Base-by-base conservation (phyloP, 257 asterid genomes). In the Rhazya stricta region DNA sequence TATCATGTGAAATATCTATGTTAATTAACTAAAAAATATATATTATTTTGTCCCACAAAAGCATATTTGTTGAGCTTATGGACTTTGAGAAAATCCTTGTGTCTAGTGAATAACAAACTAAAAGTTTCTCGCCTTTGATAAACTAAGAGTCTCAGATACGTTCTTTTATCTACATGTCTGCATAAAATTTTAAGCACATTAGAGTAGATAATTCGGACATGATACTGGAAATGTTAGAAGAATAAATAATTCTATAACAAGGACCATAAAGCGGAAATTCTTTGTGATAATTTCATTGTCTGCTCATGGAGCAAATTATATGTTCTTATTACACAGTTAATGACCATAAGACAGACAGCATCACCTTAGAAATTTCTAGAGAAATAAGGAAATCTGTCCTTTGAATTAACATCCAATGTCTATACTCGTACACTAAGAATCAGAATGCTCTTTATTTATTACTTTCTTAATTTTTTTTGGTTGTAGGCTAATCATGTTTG, bases 391-490 rank as follows among this genome's bases (percentile, higher is more conserved):
- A 41, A 9, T 23, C 51, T 76, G 43, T 34, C 41, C 66, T 34
- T 10, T 46, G 39, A 57, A 62, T 72, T 67, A 54, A 36, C 34
- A 63, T 54, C 73, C 15, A 21, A 72, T 69, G 41, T 72, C 71
- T 63, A 69, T 51, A 34, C 56, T 74, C 36, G 2, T 27, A n/a
- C 37, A 43, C 39, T 30, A 43, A 23, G 56, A n/a, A 68, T 41
- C 34, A 5, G 3, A 29, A 2, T 8, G 25, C 34, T 27, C 16
- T 32, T 43, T 1, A 30, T 46, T 69, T 42, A 25, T 27, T 72
- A 71, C 13, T 27, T 43, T n/a, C n/a, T n/a, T 1, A 9, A 1
- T 1, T 21, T 69, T 46, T 48, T n/a, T n/a, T n/a, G n/a, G n/a
- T n/a, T 69, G 73, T 25, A 48, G 60, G 60, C 27, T 45, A 41